phyloP scores from a whole-genome alignment of 805 yeast species.

The Cyberlindnera euphorbiiphila region DNA sequence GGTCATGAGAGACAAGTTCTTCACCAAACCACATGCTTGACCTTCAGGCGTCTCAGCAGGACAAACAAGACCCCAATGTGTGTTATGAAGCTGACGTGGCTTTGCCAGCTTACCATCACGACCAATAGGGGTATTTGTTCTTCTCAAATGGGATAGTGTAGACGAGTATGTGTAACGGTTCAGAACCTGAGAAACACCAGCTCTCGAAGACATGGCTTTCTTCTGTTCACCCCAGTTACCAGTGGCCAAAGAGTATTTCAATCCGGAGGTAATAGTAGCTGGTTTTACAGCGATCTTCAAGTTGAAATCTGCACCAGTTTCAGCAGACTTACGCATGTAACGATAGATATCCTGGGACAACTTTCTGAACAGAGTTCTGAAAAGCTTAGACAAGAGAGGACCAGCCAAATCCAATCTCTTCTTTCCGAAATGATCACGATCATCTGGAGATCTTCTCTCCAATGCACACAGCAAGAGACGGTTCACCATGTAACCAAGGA shows the following conservation, averaged over 20 bases:
- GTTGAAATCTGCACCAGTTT: conserved; percentile 95
- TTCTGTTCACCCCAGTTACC: conserved; percentile 99
- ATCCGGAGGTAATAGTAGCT: conserved; percentile 94
- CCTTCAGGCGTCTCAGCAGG: conserved; percentile 99
- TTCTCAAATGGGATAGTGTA: conserved; percentile 96
- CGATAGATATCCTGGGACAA: conserved; percentile 95
- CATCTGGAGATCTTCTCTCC: conserved; percentile 97
- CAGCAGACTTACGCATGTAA: conserved; percentile 98
- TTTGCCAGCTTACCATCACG: conserved; percentile 98
- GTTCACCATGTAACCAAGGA: conserved; percentile 97
- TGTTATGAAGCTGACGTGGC: conserved; percentile 98
- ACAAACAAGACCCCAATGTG: conserved; percentile 99
- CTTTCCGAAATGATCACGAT: conserved; percentile 99
- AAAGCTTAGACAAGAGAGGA: conserved; percentile 91
- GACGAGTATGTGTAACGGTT: conserved; percentile 98
- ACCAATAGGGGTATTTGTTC: conserved; percentile 99
- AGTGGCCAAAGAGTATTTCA: conserved; percentile 95
- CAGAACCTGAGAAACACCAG: conserved; percentile 98
- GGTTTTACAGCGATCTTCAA: conserved; percentile 95
- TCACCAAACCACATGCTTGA: conserved; percentile 99
- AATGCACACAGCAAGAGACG: conserved; percentile 91
- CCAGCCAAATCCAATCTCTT: conserved; percentile 98
- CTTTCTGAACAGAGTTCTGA: conserved; percentile 90
- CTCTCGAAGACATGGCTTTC: conserved; percentile 97
- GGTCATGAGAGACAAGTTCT: conserved; percentile 93